Evolutionary conservation across 371 early-diverging fungal genomes (phyloP).

Genomic region (Actinomortierella wolfii): DNA sequence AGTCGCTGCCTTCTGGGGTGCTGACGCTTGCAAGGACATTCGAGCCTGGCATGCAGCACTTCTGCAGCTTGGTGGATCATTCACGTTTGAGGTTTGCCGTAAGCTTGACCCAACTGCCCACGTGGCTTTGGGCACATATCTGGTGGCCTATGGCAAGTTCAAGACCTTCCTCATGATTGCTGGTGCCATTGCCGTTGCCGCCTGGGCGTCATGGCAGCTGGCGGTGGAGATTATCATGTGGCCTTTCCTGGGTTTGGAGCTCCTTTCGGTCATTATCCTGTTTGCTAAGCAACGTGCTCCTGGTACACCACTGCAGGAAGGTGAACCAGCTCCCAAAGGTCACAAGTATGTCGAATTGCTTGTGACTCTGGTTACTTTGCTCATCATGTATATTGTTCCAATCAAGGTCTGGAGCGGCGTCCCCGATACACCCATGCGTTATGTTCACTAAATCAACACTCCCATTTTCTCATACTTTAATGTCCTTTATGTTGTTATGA

Average conservation of each 20-base stretch:
- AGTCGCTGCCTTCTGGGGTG: constrained; percentile 38
- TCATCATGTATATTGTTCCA: constrained; percentile 47
- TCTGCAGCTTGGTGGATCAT: constrained; percentile 38
- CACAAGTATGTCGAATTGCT: constrained; percentile 41
- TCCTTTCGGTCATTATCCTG: constrained; percentile 23
- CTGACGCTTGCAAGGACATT: constrained; percentile 29
- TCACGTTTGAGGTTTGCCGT: constrained; percentile 44
- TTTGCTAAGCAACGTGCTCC: constrained; percentile 34
- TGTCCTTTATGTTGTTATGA: neutral
- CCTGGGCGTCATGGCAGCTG: constrained; percentile 41
- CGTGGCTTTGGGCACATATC: constrained; percentile 30
- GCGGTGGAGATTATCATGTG: constrained; percentile 46
- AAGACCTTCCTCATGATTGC: constrained; percentile 40
- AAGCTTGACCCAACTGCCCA: constrained; percentile 46
- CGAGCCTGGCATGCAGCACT: constrained; percentile 40
- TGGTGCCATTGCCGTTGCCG: constrained; percentile 26
- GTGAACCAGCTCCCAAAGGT: constrained; percentile 32
- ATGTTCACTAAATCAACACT: constrained; percentile 10
- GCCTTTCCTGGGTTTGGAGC: constrained; percentile 43
- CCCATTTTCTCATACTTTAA: neutral
- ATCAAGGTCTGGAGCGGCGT: constrained; percentile 45
- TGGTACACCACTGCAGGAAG: constrained; percentile 32
- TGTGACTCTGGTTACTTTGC: constrained; percentile 32
- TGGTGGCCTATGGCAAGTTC: constrained; percentile 43
- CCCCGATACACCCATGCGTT: constrained; percentile 42